Percentiles rank a stretch among this genome's conserved stretches.
Evolutionary conservation across 2,329 filamentous ascomycete species (phyloP).

Genomic region (Ascochyta viciae-villosae): DNA sequence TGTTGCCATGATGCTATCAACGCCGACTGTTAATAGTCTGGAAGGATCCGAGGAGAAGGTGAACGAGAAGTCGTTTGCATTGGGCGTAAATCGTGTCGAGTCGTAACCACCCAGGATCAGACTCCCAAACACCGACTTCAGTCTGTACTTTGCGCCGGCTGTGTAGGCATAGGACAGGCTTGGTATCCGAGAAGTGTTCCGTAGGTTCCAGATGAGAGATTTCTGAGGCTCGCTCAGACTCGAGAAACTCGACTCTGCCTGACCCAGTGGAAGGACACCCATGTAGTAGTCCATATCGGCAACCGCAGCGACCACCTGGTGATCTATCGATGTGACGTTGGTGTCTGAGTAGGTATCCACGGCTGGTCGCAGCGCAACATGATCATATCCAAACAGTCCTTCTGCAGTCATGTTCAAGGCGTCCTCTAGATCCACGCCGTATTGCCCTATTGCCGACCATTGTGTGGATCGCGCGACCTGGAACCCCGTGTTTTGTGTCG

Average conservation of each 20-base stretch:
- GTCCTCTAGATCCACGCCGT: constrained; percentile 39
- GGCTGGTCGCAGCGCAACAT: constrained; percentile 34
- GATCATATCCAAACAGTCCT: constrained; percentile 46
- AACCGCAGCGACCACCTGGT: constrained; percentile 40
- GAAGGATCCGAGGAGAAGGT: constrained; percentile 43
- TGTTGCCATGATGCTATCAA: constrained; percentile 42
- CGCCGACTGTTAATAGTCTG: constrained; percentile 41
- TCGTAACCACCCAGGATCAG: constrained; percentile 54
- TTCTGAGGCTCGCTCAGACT: constrained; percentile 35
- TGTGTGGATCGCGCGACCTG: constrained; percentile 36
- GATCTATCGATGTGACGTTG: constrained; percentile 24
- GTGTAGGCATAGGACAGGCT: constrained; percentile 47
- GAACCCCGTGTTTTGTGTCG: constrained; percentile 41
- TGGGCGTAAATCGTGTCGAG: constrained; percentile 44
- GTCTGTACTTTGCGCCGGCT: constrained; percentile 44
- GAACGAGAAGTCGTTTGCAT: constrained; percentile 40
- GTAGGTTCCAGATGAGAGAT: constrained; percentile 38
- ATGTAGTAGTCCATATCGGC: constrained; percentile 41
- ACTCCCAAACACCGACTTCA: constrained; percentile 44
- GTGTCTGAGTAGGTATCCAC: constrained; percentile 22
- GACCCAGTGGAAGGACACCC: constrained; percentile 40
- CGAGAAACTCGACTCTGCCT: constrained; percentile 39
- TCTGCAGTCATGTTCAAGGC: constrained; percentile 35
- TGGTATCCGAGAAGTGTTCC: constrained; percentile 40
- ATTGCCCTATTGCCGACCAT: constrained; percentile 46